phyloP scores from a whole-genome alignment of 495 filamentous ascomycete genomes.

The Daldinia decipiens region DNA sequence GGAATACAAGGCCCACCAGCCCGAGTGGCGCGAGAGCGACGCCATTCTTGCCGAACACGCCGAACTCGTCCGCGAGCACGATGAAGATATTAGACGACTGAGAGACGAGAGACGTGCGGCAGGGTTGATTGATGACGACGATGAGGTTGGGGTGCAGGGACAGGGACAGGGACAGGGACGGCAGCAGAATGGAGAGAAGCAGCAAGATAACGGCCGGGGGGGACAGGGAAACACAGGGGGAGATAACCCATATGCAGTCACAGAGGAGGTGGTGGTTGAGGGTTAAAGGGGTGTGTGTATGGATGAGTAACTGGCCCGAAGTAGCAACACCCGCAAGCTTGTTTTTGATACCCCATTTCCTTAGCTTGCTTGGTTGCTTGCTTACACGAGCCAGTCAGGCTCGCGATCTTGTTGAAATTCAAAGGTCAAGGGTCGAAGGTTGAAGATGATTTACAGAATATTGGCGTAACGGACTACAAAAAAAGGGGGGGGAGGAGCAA shows the following conservation, averaged over 20 bases:
- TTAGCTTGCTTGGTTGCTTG: conserved; percentile 28
- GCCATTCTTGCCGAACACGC: conserved; percentile 78
- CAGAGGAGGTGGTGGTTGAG: conserved; percentile 20
- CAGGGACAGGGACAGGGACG: conserved; percentile 48
- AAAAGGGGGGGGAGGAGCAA: background rate
- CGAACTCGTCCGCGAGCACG: conserved; percentile 71
- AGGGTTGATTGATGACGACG: conserved; percentile 50
- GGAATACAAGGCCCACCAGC: conserved; percentile 71
- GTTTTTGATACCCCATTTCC: conserved; percentile 40
- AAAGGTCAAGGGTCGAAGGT: background rate
- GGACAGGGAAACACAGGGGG: conserved; percentile 44
- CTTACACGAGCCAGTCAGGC: background rate
- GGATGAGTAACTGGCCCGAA: background rate
- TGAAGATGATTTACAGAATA: conserved; percentile 1
- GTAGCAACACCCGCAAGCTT: conserved; percentile 26
- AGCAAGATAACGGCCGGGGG: conserved; percentile 41
- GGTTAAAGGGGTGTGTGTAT: background rate
- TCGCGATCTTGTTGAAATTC: background rate
- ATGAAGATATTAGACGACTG: conserved; percentile 62
- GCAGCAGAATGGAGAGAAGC: background rate
- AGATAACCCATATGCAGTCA: conserved; percentile 18
- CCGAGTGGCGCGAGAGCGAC: conserved; percentile 64
- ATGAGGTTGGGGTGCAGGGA: conserved; percentile 49
- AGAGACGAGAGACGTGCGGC: conserved; percentile 52
- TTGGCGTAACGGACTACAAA: background rate